Percentiles rank a stretch among this genome's conserved stretches.
Evolutionary conservation across 116 monocot species (phyloP).

Genomic region (Zostera marina): DNA sequence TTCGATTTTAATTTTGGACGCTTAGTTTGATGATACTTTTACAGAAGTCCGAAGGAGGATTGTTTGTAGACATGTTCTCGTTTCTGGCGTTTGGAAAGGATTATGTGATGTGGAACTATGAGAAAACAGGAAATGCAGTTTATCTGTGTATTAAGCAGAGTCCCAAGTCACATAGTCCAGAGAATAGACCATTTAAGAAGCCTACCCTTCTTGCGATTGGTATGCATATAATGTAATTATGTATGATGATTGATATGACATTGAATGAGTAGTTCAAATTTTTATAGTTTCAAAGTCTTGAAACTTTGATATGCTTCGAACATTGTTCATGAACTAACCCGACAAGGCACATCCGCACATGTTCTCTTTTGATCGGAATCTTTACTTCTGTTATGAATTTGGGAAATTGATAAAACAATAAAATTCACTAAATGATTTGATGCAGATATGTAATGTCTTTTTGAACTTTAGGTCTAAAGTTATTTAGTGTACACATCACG

Average conservation of each 20-base stretch:
- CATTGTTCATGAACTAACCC: too few species aligned
- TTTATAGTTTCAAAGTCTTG: not conserved
- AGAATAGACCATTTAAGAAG: slow-evolving; percentile 88
- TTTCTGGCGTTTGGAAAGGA: slow-evolving; percentile 90
- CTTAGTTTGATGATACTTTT: not conserved
- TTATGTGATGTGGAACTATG: slow-evolving; percentile 76
- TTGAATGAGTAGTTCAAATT: not conserved
- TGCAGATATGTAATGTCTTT: too few species aligned
- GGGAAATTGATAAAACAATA: too few species aligned
- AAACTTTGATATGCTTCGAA: not conserved
- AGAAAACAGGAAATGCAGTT: slow-evolving; percentile 71
- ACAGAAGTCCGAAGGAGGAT: slow-evolving; percentile 69
- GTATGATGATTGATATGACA: too few species aligned
- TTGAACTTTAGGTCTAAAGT: too few species aligned
- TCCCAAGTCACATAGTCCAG: slow-evolving; percentile 31
- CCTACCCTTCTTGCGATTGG: slow-evolving; percentile 87
- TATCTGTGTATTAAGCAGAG: slow-evolving; percentile 74
- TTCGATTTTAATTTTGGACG: not conserved
- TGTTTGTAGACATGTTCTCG: slow-evolving; percentile 75
- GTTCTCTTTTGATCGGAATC: not conserved
- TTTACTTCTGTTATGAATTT: not conserved
- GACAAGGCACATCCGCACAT: too few species aligned
- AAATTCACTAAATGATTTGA: too few species aligned
- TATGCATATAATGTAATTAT: slow-evolving; percentile 8
- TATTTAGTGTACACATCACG: too few species aligned